Base-by-base conservation (phyloP, 2,329 filamentous ascomycete genomes). In the Cytospora piceicola region DNA sequence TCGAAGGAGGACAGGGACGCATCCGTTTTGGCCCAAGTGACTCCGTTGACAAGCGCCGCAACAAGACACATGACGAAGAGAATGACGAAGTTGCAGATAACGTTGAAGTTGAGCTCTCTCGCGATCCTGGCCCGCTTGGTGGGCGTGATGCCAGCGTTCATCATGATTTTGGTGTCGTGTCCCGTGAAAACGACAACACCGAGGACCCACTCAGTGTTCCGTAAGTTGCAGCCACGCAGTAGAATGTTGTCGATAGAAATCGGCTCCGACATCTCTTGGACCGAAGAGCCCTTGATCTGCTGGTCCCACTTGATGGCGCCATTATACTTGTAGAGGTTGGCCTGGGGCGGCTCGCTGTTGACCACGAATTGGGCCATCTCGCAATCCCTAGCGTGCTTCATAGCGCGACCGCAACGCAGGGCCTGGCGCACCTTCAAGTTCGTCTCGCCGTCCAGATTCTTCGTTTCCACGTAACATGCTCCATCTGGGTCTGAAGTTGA, bases 111-210 rank as follows among this genome's bases (percentile, higher is more conserved):
- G 71, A 99, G 85, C 76, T 97, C 94, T 69, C 93, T 90, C 61
- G 94, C 92, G 72, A 99, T 94, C 71, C 92, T 89, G 46, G 95
- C 88, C 69, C 94, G 91, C 81, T 99, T 99, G 76, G 88, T 96
- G 15, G 96, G 95, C 1, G 95, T 99, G 68, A 94, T 90, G 67
- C 95, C 95, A 32, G 95, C 92, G 75, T 99, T 99, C 81, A 97
- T 91, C 95, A 99, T 99, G 76, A 97, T 98, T 80, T 98, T 99
- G 39, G 94, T 97, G 76, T 99, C 94, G 74, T 94, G 89, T 39
- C 95, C 95, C 17, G 95, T 98, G 78, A 96, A 99, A 22, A 96
- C 83, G 58, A 98, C 94, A 3, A 99, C 86, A 61, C 94, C 95
- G 7, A 99, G 85, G 62, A 93, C 85, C 95, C 95, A 99, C 74